These are phyloP conservation scores for Citropsis articulata DNA, from an alignment of 345 rosid species.

Conservation along the genomic window DNA sequence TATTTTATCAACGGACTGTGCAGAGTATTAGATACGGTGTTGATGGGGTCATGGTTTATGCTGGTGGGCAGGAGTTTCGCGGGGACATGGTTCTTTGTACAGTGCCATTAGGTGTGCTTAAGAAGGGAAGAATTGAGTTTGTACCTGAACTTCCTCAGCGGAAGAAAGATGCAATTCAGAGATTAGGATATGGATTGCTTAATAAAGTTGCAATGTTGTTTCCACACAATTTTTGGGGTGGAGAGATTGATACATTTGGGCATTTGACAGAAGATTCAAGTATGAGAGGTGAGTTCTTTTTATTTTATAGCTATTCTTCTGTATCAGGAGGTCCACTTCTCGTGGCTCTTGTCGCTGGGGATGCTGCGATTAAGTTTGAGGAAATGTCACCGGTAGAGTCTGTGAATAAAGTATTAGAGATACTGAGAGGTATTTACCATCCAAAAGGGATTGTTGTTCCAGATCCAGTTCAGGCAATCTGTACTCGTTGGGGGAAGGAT, in stretches of 20 bases:
- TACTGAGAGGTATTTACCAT: constrained; percentile 78
- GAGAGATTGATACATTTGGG: constrained; percentile 91
- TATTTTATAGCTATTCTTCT: constrained; percentile 86
- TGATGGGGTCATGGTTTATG: constrained; percentile 74
- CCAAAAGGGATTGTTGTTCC: constrained; percentile 95
- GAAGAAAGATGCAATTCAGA: constrained; percentile 77
- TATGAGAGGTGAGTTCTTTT: constrained; percentile 88
- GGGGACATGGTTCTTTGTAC: constrained; percentile 97
- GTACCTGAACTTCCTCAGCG: constrained; percentile 82
- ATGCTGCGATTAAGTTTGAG: constrained; percentile 84
- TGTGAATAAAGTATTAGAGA: constrained; percentile 61
- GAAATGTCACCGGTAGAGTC: constrained; percentile 80
- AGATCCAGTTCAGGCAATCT: constrained; percentile 87
- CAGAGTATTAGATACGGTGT: constrained; percentile 74
- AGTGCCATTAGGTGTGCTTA: constrained; percentile 77
- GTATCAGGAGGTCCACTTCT: constrained; percentile 94
- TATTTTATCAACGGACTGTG: constrained; percentile 71
- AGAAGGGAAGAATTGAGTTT: constrained; percentile 76
- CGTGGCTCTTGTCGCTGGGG: constrained; percentile 93
- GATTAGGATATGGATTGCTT: constrained; percentile 79
- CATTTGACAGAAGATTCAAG: constrained; percentile 72
- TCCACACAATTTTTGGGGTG: constrained; percentile 87
- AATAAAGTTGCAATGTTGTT: constrained; percentile 93
- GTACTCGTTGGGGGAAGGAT: constrained; percentile 95
- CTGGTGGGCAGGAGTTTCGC: constrained; percentile 64